A percentile compares a stretch with the other conserved stretches of the same genome.
These are phyloP conservation scores for Xenosphaeropsis pyriputrescens DNA, from an alignment of 2,329 filamentous ascomycete genomes.

Conservation along the genomic window DNA sequence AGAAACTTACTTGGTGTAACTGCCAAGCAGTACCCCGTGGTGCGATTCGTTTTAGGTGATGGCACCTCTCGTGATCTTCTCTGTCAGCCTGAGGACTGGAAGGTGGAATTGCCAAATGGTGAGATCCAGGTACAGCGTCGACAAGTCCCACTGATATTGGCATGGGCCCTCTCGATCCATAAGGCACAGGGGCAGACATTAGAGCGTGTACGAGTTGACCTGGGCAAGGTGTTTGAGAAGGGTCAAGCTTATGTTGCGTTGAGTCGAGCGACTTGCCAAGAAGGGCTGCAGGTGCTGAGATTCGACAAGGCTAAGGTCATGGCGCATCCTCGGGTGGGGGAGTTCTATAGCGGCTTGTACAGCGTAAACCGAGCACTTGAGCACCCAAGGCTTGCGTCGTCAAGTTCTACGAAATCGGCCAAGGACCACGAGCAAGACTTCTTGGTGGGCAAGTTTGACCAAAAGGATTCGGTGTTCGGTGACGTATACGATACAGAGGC, in stretches of 20 bases:
- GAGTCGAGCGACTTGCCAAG: slow-evolving; percentile 78
- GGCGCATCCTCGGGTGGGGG: slow-evolving; percentile 75
- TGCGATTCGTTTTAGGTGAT: slow-evolving; percentile 69
- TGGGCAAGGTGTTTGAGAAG: slow-evolving; percentile 88
- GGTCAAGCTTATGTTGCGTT: slow-evolving; percentile 95
- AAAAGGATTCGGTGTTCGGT: slow-evolving; percentile 11
- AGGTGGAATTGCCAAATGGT: slow-evolving; percentile 89
- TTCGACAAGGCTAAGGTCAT: slow-evolving; percentile 89
- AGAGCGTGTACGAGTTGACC: slow-evolving; percentile 85
- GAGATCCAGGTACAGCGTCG: slow-evolving; percentile 80
- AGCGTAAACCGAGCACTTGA: slow-evolving; percentile 43
- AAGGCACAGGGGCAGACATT: slow-evolving; percentile 89
- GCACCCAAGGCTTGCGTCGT: slow-evolving; percentile 13
- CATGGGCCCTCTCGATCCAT: slow-evolving; percentile 95
- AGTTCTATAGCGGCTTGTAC: slow-evolving; percentile 74
- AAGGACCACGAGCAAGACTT: slow-evolving; percentile 9
- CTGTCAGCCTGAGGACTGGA: slow-evolving; percentile 83
- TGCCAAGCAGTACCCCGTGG: slow-evolving; percentile 58
- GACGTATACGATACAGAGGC: slow-evolving; percentile 29
- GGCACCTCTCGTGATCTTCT: slow-evolving; percentile 64
- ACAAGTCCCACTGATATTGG: slow-evolving; percentile 78
- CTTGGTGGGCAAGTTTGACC: slow-evolving; percentile 7
- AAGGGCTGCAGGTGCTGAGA: slow-evolving; percentile 72
- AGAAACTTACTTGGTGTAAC: slow-evolving; percentile 29
- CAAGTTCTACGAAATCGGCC: slow-evolving; percentile 4